Percentiles rank a stretch among this genome's conserved stretches.
Conservation (phyloP, 1,284 basidiomycete genomes). For the Quambalaria eucalypti region DNA sequence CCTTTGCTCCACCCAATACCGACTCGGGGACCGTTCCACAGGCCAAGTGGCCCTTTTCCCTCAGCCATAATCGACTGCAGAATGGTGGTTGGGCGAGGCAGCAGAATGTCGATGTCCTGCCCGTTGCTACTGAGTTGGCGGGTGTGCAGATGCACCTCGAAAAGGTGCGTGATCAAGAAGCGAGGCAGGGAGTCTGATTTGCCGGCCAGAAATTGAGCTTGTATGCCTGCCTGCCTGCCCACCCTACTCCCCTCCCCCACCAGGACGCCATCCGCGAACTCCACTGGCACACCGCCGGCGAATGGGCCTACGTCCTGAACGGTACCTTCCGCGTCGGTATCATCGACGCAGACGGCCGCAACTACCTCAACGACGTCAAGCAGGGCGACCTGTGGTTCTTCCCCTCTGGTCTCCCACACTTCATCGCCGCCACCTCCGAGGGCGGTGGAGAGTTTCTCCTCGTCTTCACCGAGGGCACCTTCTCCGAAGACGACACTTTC, state of each 20-base stretch:
- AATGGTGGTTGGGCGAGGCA: constrained; percentile 66
- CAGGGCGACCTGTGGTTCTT: constrained; percentile 23
- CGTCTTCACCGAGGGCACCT: constrained; percentile 47
- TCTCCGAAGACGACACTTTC: constrained; percentile 5
- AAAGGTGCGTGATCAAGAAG: constrained; percentile 54
- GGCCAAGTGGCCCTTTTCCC: constrained; percentile 63
- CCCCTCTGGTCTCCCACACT: constrained; percentile 51
- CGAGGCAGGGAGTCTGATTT: no score
- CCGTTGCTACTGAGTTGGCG: constrained; percentile 11
- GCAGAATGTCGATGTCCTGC: constrained; percentile 54
- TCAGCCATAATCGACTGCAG: constrained; percentile 62
- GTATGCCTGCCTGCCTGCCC: neutral
- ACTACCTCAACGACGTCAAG: constrained; percentile 51
- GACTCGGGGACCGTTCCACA: constrained; percentile 60
- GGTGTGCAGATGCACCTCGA: constrained; percentile 58
- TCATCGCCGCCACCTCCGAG: constrained; percentile 57
- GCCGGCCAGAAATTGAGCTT: neutral
- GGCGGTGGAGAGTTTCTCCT: constrained; percentile 63
- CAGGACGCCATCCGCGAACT: constrained; percentile 55
- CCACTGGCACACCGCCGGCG: constrained; percentile 57
- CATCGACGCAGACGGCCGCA: constrained; percentile 58
- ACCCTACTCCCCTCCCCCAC: neutral
- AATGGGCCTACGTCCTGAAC: constrained; percentile 26
- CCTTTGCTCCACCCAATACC: constrained; percentile 60
- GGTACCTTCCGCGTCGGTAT: constrained; percentile 51